A percentile compares a stretch with the other conserved stretches of the same genome.
Conservation (phyloP, 2,329 filamentous ascomycete genomes). For the Cytospora schulzeri region DNA sequence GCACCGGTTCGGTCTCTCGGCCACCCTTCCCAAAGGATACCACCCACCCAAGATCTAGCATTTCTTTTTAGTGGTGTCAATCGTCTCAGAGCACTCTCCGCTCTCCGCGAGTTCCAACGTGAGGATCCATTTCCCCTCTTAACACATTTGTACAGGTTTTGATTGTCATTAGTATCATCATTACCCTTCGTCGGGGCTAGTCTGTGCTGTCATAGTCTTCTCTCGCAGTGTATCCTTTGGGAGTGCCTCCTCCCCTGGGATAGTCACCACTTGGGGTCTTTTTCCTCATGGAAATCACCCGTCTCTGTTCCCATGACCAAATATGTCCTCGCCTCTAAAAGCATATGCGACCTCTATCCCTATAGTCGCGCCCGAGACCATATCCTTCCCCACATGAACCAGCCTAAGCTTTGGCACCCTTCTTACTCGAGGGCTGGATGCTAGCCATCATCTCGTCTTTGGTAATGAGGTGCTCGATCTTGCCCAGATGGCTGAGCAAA, state of each 20-base stretch:
- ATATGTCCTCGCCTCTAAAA: neutral
- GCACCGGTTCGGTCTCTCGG: neutral
- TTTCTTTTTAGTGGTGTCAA: neutral
- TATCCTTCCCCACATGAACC: neutral
- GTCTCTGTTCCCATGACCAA: constrained; percentile 7
- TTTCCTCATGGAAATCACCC: neutral
- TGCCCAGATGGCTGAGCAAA: constrained; percentile 73
- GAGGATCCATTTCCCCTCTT: constrained; percentile 1
- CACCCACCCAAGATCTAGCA: neutral
- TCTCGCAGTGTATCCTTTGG: neutral
- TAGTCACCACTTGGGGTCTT: neutral
- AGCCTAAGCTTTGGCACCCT: constrained; percentile 21
- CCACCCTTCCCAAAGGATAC: neutral
- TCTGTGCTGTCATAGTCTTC: neutral
- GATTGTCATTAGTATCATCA: neutral
- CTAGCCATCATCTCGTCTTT: constrained; percentile 99
- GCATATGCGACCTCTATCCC: constrained; percentile 2
- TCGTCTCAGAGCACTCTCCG: neutral
- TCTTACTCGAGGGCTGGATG: constrained; percentile 67
- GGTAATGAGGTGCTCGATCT: constrained; percentile 96
- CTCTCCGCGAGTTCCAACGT: neutral
- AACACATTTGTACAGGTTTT: constrained; percentile 4
- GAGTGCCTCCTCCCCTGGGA: neutral
- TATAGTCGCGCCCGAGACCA: constrained; percentile 7
- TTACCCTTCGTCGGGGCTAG: neutral